phyloP scores from a whole-genome alignment of 1,284 basidiomycete genomes.

The Rhodotorula sp. region DNA sequence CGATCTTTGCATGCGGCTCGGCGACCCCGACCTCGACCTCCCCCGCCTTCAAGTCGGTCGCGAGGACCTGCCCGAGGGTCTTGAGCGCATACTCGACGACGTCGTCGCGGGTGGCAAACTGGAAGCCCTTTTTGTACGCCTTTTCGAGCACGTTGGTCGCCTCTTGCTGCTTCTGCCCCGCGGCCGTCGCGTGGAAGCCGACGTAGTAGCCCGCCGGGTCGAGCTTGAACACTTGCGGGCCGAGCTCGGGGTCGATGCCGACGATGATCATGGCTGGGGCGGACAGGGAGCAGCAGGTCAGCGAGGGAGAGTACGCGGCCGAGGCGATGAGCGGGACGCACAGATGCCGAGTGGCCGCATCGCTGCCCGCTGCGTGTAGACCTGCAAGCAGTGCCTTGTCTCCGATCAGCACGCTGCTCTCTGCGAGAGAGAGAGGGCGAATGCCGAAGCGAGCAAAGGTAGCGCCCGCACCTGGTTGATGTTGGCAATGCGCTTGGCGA shows the following conservation, averaged over 20 bases:
- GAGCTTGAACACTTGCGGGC: slow-evolving; percentile 93
- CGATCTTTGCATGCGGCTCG: not conserved
- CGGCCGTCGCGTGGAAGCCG: slow-evolving; percentile 94
- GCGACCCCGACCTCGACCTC: slow-evolving; percentile 59
- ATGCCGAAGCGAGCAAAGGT: no score
- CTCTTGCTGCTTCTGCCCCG: slow-evolving; percentile 97
- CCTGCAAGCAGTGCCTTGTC: slow-evolving; percentile 5
- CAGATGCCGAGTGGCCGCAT: slow-evolving; percentile 97
- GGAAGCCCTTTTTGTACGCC: slow-evolving; percentile 82
- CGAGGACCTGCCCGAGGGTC: slow-evolving; percentile 85
- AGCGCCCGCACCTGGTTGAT: slow-evolving; percentile 80
- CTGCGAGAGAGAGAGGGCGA: not conserved
- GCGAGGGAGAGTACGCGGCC: not conserved
- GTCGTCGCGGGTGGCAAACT: slow-evolving; percentile 13
- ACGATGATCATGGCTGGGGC: slow-evolving; percentile 88
- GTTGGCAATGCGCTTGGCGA: slow-evolving; percentile 92
- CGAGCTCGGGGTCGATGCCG: slow-evolving; percentile 80
- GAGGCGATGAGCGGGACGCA: slow-evolving; percentile 53
- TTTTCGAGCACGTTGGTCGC: slow-evolving; percentile 96
- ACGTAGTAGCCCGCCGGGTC: slow-evolving; percentile 99
- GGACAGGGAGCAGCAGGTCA: not conserved
- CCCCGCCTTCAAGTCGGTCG: slow-evolving; percentile 83
- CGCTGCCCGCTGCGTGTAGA: slow-evolving; percentile 64
- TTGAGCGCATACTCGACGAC: slow-evolving; percentile 82
- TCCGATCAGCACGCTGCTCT: no score